Percentiles rank a stretch among this genome's conserved stretches.
Conservation (phyloP, 768 basidiomycete species). For the Galerina sulciceps region DNA sequence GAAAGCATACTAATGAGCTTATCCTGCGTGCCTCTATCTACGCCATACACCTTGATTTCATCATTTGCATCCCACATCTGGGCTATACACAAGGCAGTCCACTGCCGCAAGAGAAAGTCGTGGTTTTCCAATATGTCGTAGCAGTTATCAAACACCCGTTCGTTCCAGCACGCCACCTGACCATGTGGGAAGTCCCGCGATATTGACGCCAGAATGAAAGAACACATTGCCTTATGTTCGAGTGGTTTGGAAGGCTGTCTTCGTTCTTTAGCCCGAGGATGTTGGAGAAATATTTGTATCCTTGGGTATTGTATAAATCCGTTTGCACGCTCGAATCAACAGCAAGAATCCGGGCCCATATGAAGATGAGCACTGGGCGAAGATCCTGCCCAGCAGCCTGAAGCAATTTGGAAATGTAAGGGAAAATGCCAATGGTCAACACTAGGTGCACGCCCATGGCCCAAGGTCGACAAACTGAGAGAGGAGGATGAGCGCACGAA, state of each 20-base stretch:
- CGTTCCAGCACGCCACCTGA: slow-evolving; percentile 83
- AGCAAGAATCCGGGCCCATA: slow-evolving; percentile 97
- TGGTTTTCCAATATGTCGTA: slow-evolving; percentile 83
- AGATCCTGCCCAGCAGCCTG: slow-evolving; percentile 94
- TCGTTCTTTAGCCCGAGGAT: slow-evolving; percentile 76
- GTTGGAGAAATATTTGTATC: slow-evolving; percentile 85
- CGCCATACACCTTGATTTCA: slow-evolving; percentile 84
- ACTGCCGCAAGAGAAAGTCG: slow-evolving; percentile 93
- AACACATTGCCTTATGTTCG: slow-evolving; percentile 98
- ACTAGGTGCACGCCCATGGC: slow-evolving; percentile 99
- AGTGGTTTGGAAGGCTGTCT: slow-evolving; percentile 82
- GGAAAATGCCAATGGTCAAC: slow-evolving; percentile 96
- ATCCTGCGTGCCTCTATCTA: slow-evolving; percentile 80
- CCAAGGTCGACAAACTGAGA: slow-evolving; percentile 98
- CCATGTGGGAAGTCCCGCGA: slow-evolving; percentile 89
- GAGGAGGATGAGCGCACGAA: slow-evolving; percentile 92
- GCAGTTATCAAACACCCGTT: slow-evolving; percentile 86
- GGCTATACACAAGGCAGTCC: slow-evolving; percentile 91
- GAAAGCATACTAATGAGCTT: slow-evolving; percentile 77
- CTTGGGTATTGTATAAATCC: slow-evolving; percentile 82
- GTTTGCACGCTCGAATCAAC: slow-evolving; percentile 94
- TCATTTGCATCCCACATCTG: slow-evolving; percentile 96
- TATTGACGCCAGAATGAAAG: slow-evolving; percentile 91
- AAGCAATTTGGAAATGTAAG: slow-evolving; percentile 95
- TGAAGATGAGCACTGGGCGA: slow-evolving; percentile 97